Percentiles rank a stretch among this genome's conserved stretches.
Conservation (phyloP, 2,329 filamentous ascomycete genomes). For the Aspergillus fumigatiaffinis region DNA sequence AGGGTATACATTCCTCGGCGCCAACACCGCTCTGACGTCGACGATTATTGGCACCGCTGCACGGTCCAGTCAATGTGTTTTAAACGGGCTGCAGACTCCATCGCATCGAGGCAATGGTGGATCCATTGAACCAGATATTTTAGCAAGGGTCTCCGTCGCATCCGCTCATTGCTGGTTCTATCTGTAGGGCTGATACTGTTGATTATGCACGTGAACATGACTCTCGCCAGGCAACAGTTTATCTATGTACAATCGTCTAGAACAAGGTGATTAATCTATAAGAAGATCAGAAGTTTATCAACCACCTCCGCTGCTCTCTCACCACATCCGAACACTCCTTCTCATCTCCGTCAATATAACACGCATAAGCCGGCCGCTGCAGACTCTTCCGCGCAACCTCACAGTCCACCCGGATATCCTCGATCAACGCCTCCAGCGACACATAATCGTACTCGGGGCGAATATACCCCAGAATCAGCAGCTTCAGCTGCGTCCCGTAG, state of each 20-base stretch:
- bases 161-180: neutral
- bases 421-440: conserved; percentile 73
- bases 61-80: neutral
- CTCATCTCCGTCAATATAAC: conserved; percentile 36
- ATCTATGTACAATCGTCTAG: neutral
- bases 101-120: neutral
- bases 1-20: neutral
- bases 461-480: conserved; percentile 82
- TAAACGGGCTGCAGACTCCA: neutral
- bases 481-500: conserved; percentile 74
- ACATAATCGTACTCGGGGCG: conserved; percentile 86
- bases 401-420: conserved; percentile 87
- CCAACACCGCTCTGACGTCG: conserved; percentile 17
- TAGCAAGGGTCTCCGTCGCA: neutral
- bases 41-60: conserved; percentile 13
- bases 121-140: neutral
- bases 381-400: conserved; percentile 74
- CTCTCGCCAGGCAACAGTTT: neutral
- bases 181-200: neutral
- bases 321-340: conserved; percentile 26
- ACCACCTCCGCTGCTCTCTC: conserved; percentile 29
- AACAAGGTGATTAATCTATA: too few species aligned
- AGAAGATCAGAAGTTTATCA: conserved; percentile 26
- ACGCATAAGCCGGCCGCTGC: conserved; percentile 57
- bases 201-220: neutral